These are phyloP conservation scores for Voacanga thouarsii DNA, from an alignment of 257 asterid genomes.

Conservation along the genomic window DNA sequence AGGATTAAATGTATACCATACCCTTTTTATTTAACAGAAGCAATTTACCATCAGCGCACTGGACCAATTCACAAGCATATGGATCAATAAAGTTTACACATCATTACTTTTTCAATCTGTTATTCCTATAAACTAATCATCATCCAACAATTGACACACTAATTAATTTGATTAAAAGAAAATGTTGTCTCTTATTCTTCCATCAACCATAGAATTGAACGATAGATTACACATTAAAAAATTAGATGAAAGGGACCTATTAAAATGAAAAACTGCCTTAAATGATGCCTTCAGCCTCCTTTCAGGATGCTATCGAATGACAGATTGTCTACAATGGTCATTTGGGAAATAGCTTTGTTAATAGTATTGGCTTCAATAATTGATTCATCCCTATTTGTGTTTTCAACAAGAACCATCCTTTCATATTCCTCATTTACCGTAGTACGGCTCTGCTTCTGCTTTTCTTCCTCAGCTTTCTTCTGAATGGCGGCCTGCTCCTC, in stretches of 20 bases:
- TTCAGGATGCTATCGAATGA: slow-evolving; percentile 88
- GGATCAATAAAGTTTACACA: neutral
- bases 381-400: slow-evolving; percentile 77
- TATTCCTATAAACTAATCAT: neutral
- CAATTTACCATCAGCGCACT: neutral
- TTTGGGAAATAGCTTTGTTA: slow-evolving; percentile 78
- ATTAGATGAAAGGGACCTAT: no score
- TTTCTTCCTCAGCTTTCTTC: slow-evolving; percentile 69
- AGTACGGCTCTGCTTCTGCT: slow-evolving; percentile 57
- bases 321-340: slow-evolving; percentile 53
- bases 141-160: neutral
- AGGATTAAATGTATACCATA: neutral
- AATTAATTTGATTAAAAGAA: neutral
- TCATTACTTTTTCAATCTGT: neutral
- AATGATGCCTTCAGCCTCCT: slow-evolving; percentile 91
- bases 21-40: neutral
- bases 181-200: neutral
- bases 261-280: slow-evolving; percentile 41
- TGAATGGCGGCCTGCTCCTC: slow-evolving; percentile 64
- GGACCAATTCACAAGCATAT: neutral
- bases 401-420: slow-evolving; percentile 56
- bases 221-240: neutral
- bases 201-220: neutral
- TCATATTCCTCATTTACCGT: slow-evolving; percentile 89
- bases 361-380: slow-evolving; percentile 73